Base-by-base conservation (phyloP, 768 basidiomycete genomes). In the Tricholoma terreum region DNA sequence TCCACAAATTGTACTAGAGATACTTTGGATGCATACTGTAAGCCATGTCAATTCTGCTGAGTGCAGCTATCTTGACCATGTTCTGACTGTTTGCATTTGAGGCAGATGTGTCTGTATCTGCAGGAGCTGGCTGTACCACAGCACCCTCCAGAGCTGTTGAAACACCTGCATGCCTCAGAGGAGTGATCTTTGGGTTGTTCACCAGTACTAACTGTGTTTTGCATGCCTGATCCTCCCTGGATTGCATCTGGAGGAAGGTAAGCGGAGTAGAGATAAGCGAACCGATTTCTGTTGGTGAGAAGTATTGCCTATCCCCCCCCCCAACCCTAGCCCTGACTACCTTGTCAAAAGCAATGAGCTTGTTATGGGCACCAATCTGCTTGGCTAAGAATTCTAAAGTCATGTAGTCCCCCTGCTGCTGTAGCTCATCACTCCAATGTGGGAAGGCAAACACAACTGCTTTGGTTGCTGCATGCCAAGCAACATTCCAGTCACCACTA, bases 21-120 rank as follows among this genome's bases (percentile, higher is more conserved):
- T 53, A 56, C 24, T 50, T 52, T 15, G 59, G 55, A 3, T 31
- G 31, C 12, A 15, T 10, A 10, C 22, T 52, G 6, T 27, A 14
- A 9, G 33, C 14, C 6, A 33, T 12, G 14, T 43, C 27, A 3
- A n/a, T 52, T 11, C 3, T 31, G 8, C 50, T 12, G 21, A 4
- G 2, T 30, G 22, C 58, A 62, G 24, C 50, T 45, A 14, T 27
- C n/a, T 33, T 36, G 36, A 4, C 48, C 15, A 38, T 60, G 58
- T 7, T 56, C 57, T 1, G 42, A 6, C 17, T 45, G 50, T 22
- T 46, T 30, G 21, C 66, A 60, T 0, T n/a, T 15, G 6, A 27
- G 38, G 60, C 72, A 73, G 56, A 62, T 15, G 50, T 74, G 72
- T 1, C 45, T 12, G 52, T 65, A 72, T 1, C 45, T 27, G 54